A percentile compares a stretch with the other conserved stretches of the same genome.
These are phyloP conservation scores for Strobilomyces confusus DNA, from an alignment of 768 basidiomycete species.

Conservation along the genomic window DNA sequence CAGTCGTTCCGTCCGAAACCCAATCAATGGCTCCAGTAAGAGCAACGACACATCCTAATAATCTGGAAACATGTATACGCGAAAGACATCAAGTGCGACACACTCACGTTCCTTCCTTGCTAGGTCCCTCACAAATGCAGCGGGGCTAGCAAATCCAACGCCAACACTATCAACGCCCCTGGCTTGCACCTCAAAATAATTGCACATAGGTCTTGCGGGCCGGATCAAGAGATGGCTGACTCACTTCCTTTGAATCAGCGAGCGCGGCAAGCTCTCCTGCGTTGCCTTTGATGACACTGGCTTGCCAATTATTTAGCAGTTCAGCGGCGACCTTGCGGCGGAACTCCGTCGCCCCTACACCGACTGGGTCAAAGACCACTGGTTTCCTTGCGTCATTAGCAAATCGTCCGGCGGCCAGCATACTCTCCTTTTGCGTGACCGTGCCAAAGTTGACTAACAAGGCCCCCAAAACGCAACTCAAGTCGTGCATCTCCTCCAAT, in stretches of 20 bases:
- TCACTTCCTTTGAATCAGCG: conserved; percentile 71
- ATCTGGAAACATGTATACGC: not conserved
- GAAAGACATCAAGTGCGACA: not conserved
- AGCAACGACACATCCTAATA: conserved; percentile 70
- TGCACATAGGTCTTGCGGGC: not conserved
- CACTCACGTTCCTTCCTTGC: conserved; percentile 71
- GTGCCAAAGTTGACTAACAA: conserved; percentile 90
- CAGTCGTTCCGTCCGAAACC: conserved; percentile 72
- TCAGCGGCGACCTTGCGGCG: conserved; percentile 56
- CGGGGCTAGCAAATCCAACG: conserved; percentile 71
- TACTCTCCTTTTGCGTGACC: conserved; percentile 62
- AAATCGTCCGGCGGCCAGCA: conserved; percentile 67
- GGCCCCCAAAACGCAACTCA: conserved; percentile 59
- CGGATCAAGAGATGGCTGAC: not conserved
- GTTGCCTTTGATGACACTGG: conserved; percentile 92
- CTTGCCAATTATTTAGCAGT: conserved; percentile 74
- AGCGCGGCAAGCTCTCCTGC: conserved; percentile 83
- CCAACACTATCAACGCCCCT: conserved; percentile 88
- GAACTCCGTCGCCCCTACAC: conserved; percentile 76
- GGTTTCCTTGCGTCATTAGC: conserved; percentile 72
- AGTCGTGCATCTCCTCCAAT: conserved; percentile 76
- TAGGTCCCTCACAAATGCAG: conserved; percentile 59
- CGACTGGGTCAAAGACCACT: conserved; percentile 89
- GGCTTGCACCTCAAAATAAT: conserved; percentile 49
- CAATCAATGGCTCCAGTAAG: conserved; percentile 81